Percentiles rank a stretch among this genome's conserved stretches.
Evolutionary conservation across 2,329 filamentous ascomycete genomes (phyloP).

Genomic region (Ascocoryne sarcoides): DNA sequence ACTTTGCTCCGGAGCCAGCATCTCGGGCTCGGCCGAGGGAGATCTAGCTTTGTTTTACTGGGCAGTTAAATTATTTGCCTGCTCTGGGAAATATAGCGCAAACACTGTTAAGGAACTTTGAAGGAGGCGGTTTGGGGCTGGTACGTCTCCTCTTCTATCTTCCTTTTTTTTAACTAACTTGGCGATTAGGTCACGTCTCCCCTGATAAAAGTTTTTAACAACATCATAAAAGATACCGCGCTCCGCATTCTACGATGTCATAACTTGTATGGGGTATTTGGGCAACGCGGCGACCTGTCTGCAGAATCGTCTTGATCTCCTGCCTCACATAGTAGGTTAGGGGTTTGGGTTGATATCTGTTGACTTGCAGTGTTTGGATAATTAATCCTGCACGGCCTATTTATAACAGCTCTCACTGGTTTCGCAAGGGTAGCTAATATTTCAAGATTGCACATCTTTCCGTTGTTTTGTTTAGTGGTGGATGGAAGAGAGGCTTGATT

Average conservation of each 20-base stretch:
- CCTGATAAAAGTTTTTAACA: not conserved
- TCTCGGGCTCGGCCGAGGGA: conserved; percentile 48
- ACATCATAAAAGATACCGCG: not conserved
- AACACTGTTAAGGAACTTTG: conserved; percentile 10
- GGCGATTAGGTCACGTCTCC: not conserved
- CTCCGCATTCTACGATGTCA: no score
- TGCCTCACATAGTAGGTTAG: not conserved
- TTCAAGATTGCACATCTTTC: not conserved
- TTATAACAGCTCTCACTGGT: not conserved
- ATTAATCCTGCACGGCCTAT: not conserved
- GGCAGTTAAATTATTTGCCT: no score
- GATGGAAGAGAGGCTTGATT: not conserved
- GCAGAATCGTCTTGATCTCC: not conserved
- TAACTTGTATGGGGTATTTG: no score
- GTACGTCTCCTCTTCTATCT: conserved; percentile 35
- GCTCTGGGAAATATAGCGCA: no score
- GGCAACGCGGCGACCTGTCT: not conserved
- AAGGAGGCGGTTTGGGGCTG: conserved; percentile 36
- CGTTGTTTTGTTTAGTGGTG: not conserved
- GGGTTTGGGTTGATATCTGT: no score
- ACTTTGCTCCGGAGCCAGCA: conserved; percentile 50
- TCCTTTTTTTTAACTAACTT: not conserved
- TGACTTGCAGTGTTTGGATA: not conserved
- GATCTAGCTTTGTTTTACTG: conserved; percentile 13
- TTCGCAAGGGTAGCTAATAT: not conserved